Evolutionary conservation across 371 early-diverging fungal species (phyloP).

Genomic region (Syncephalastrum monosporum): DNA sequence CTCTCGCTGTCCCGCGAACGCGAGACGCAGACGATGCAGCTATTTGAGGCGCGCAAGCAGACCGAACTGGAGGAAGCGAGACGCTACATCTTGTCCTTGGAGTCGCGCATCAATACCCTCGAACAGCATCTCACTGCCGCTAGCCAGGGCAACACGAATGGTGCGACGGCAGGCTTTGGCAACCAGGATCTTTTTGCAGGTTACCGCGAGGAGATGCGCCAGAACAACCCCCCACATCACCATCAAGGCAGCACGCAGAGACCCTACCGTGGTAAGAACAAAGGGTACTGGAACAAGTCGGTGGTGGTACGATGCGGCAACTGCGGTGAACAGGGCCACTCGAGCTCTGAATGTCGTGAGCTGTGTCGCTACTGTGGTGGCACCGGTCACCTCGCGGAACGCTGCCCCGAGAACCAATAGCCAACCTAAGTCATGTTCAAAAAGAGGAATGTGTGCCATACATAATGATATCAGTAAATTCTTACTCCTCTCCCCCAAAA

Average conservation of each 20-base stretch:
- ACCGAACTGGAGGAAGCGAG: constrained; percentile 48
- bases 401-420: constrained; percentile 23
- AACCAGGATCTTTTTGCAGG: constrained; percentile 23
- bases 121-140: constrained; percentile 15
- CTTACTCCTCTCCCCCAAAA: too few relatives aligned
- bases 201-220: constrained; percentile 17
- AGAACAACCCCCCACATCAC: neutral
- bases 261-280: constrained; percentile 4
- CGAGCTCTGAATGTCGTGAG: constrained; percentile 45
- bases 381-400: constrained; percentile 36
- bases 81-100: constrained; percentile 45
- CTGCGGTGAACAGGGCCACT: constrained; percentile 53
- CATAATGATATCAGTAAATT: too few relatives aligned
- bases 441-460: neutral
- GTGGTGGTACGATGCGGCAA: constrained; percentile 44
- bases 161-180: constrained; percentile 22
- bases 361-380: constrained; percentile 45
- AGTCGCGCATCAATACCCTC: constrained; percentile 20
- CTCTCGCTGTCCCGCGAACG: constrained; percentile 12
- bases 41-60: constrained; percentile 44
- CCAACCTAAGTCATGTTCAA: neutral
- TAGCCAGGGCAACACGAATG: constrained; percentile 5
- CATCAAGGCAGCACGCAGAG: neutral
- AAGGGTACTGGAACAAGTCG: constrained; percentile 6
- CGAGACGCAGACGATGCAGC: constrained; percentile 12